A percentile compares a stretch with the other conserved stretches of the same genome.
These are phyloP conservation scores for Fusarium sulawesiense DNA, from an alignment of 2,329 filamentous ascomycete species.

Conservation along the genomic window DNA sequence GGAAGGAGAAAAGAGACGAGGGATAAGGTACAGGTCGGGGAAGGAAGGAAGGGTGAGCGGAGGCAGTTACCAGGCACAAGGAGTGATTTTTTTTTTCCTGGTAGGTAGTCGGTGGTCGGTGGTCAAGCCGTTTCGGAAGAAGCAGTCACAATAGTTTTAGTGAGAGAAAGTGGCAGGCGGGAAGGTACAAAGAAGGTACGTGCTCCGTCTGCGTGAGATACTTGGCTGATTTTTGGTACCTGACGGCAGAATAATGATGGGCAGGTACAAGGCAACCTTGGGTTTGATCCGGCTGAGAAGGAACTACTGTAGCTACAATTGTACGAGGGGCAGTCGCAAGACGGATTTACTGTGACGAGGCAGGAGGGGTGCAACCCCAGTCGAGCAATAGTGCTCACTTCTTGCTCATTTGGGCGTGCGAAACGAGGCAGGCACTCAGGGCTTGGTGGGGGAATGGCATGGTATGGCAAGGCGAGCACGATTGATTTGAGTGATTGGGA, in stretches of 20 bases:
- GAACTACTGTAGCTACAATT: constrained; percentile 17
- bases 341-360: constrained; percentile 24
- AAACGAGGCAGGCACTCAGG: constrained; percentile 6
- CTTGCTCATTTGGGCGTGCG: constrained; percentile 27
- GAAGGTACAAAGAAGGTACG: constrained; percentile 40
- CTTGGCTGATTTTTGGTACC: constrained; percentile 32
- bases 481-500: constrained; percentile 41
- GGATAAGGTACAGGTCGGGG: constrained; percentile 36
- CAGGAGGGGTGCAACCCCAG: constrained; percentile 41
- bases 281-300: constrained; percentile 15
- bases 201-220: constrained; percentile 29
- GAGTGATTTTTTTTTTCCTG: constrained; percentile 37
- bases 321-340: constrained; percentile 32
- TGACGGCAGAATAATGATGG: constrained; percentile 32
- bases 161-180: constrained; percentile 32
- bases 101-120: constrained; percentile 32
- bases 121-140: constrained; percentile 29
- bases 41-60: constrained; percentile 36
- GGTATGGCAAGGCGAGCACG: constrained; percentile 30
- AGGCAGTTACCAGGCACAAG: constrained; percentile 43
- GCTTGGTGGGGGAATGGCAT: constrained; percentile 44
- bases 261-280: constrained; percentile 35
- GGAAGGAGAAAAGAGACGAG: constrained; percentile 45
- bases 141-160: constrained; percentile 21
- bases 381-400: constrained; percentile 18